Evolutionary conservation across 129 eudicot genomes (phyloP).

Genomic region (Kitagawia praeruptora): DNA sequence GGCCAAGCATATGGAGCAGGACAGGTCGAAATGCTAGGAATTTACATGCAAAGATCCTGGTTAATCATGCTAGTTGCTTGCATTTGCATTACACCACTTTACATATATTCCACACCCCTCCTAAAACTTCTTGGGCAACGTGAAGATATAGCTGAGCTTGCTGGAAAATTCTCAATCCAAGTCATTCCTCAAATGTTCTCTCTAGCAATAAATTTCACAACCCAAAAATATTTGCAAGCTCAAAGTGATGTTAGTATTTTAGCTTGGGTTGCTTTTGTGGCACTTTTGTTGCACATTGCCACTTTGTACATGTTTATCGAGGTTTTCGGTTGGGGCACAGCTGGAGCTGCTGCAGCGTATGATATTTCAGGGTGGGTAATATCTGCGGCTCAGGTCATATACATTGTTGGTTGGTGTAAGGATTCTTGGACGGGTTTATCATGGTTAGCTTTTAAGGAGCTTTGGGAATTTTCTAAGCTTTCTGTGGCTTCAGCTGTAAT

Average conservation of each 20-base stretch:
- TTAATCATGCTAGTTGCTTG: constrained; percentile 39
- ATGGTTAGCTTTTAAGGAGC: constrained; percentile 61
- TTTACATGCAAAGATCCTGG: constrained; percentile 73
- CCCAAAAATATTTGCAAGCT: constrained; percentile 72
- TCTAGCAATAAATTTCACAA: constrained; percentile 60
- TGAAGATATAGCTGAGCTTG: constrained; percentile 47
- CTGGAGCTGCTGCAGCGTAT: constrained; percentile 60
- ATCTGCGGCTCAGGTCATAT: constrained; percentile 53
- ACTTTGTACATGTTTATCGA: constrained; percentile 36
- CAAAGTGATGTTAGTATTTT: constrained; percentile 54
- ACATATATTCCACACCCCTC: constrained; percentile 40
- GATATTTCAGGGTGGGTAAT: constrained; percentile 63
- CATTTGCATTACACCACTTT: constrained; percentile 45
- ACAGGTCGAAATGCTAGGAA: constrained; percentile 55
- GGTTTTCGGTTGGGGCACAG: constrained; percentile 48
- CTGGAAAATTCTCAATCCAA: constrained; percentile 47
- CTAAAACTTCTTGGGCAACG: constrained; percentile 60
- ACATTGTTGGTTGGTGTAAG: constrained; percentile 56
- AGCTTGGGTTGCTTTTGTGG: constrained; percentile 59
- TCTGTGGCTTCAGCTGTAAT: constrained; percentile 69
- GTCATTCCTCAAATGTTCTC: constrained; percentile 72
- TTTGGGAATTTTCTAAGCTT: constrained; percentile 52
- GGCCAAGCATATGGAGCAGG: constrained; percentile 83
- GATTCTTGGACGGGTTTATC: constrained; percentile 66
- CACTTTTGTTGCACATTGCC: constrained; percentile 37